Evolutionary conservation across 1,284 basidiomycete genomes (phyloP), one percentile per base, ranked within the genome.

Genomic region (Schizophyllum amplum): DNA sequence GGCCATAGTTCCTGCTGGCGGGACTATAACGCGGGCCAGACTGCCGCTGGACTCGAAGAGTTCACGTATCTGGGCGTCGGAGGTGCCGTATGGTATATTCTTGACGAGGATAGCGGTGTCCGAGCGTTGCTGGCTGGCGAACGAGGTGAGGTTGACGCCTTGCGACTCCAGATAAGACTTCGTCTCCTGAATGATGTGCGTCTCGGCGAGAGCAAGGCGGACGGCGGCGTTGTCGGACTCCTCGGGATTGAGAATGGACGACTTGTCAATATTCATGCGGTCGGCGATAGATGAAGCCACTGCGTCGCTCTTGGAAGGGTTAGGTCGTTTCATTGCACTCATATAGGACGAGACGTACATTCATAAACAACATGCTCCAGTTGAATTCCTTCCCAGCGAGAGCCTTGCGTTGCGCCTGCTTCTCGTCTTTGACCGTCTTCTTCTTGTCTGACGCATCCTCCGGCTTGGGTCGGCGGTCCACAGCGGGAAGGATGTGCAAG

Each of bases 321-420:
- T 66, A 61, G 63, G 64, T 57, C 61, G 61, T 57, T 51, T 27
- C n/a, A 52, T 65, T n/a, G n/a, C n/a, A n/a, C n/a, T n/a, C 51
- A 53, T 59, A 56, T 54, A 62, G 55, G 60, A n/a, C n/a, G n/a
- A 27, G 63, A 87, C 91, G 72, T 74, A 94, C 94, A 77, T 97
- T 98, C 93, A 98, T 96, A 68, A 96, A 98, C 60, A 98, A 71
- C 78, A 93, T 91, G 51, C 87, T 87, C 96, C 96, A 99, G 71
- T 96, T 97, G 67, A 98, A 95, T 60, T 93, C 92, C 63, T 86
- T 87, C 33, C 86, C 85, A 5, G 89, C 86, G 24, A 73, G 77
- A 15, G 84, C 78, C 69, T 90, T 96, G 61, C 85, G 77, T 69
- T 89, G 87, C 48, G 82, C 80, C 15, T 82, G 77, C 60, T 79